A percentile compares a stretch with the other conserved stretches of the same genome.
Conservation (phyloP, 768 basidiomycete species). For the Leucosporidium yakuticum region DNA sequence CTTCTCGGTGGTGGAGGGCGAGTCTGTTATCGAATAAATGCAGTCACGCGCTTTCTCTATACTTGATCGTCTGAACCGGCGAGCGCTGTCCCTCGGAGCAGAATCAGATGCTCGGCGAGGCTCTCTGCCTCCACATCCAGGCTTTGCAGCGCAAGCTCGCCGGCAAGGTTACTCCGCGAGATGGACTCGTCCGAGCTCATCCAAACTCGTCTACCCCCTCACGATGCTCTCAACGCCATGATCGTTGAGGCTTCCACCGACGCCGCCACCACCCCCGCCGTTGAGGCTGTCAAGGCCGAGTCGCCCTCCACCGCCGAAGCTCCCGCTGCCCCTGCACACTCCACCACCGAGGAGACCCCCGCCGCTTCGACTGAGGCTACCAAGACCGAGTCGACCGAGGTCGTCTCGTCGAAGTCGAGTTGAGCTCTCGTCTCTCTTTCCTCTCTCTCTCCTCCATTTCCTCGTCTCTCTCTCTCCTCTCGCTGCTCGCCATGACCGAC, state of each 20-base stretch:
- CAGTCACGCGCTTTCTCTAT: not conserved
- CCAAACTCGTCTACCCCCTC: slow-evolving; percentile 79
- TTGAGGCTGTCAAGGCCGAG: slow-evolving; percentile 6
- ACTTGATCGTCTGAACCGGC: too few species aligned
- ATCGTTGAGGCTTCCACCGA: slow-evolving; percentile 45
- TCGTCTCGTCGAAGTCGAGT: too few species aligned
- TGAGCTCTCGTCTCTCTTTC: too few species aligned
- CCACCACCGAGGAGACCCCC: not conserved
- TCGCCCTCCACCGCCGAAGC: not conserved
- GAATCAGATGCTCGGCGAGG: slow-evolving; percentile 98
- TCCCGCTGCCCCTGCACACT: not conserved
- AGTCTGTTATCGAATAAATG: slow-evolving; percentile 27
- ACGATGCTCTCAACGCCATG: slow-evolving; percentile 72
- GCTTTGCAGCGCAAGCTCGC: slow-evolving; percentile 85
- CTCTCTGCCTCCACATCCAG: slow-evolving; percentile 41
- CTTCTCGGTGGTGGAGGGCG: slow-evolving; percentile 21
- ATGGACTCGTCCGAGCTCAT: slow-evolving; percentile 95
- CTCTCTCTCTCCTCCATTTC: too few species aligned
- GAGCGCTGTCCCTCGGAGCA: slow-evolving; percentile 60
- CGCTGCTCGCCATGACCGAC: too few species aligned
- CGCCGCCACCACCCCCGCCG: slow-evolving; percentile 23
- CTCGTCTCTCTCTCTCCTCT: too few species aligned
- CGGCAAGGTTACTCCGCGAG: slow-evolving; percentile 96
- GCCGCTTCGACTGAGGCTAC: not conserved
- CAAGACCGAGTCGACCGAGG: slow-evolving; percentile 26